Base-by-base conservation (phyloP, 1,139 yeast genomes). In the Candida labiduridarum region DNA sequence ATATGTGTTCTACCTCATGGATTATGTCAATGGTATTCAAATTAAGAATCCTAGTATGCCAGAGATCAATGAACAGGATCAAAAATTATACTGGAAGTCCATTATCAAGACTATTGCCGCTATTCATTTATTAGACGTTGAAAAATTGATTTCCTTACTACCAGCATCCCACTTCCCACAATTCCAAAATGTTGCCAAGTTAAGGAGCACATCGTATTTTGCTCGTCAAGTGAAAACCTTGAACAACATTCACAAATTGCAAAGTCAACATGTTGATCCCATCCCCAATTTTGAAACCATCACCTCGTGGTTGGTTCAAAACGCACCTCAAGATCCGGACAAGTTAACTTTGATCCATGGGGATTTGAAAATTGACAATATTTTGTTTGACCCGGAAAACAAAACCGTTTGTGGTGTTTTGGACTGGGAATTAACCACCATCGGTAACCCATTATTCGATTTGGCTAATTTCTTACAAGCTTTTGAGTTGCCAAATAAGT, bases 351-450 rank as follows among this genome's bases (percentile, higher is more conserved):
- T 84, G 56, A 82, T 84, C 41, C 89, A 84, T 57, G 89, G 89
- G 1, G 89, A 84, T 63, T 84, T 80, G 69, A 84, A 84, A 60
- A 82, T 84, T 44, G 89, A 84, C 62, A 84, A 84, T 59, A 60
- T 84, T 34, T 68, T 84, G 9, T 84, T 80, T 60, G 81, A 82
- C 56, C 79, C 80, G 7, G 67, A 74, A 1, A 74, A 77, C 44
- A 76, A 79, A 18, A 63, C 67, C 44, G 83, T 84, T 3, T 67
- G 78, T 49, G 87, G 87, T 0, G 81, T 84, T 1, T 69, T 84
- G 46, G 89, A 84, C 61, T 84, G 89, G 89, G 89, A 84, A 60
- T 70, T 84, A 38, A 83, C 88, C 58, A 84, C 89, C 0, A 72
- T 82, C 55, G 89, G 89, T 0, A 87, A 84, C 56, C 89, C 89